phyloP scores from a whole-genome alignment of 2,329 filamentous ascomycete species.

The Beauveria pseudobassiana region DNA sequence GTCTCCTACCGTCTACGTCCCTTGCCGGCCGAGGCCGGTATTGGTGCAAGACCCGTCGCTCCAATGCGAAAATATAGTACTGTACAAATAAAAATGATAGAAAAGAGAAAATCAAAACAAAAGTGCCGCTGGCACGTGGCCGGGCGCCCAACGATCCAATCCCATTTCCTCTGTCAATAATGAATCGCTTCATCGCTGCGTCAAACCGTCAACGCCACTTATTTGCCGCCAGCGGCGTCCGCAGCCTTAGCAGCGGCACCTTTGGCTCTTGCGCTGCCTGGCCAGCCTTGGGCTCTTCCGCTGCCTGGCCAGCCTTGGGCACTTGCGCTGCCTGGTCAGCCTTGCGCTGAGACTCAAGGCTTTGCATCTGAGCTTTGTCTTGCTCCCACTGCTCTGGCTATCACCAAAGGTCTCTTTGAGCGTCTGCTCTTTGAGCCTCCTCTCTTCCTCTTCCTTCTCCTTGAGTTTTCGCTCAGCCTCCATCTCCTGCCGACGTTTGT shows the following conservation, averaged over 20 bases:
- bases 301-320: not conserved
- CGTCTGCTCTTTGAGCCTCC: slow-evolving; percentile 65
- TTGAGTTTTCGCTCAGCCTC: slow-evolving; percentile 68
- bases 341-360: slow-evolving; percentile 37
- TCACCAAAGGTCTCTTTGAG: slow-evolving; percentile 76
- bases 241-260: slow-evolving; percentile 8
- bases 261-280: not conserved
- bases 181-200: not conserved
- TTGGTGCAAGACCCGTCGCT: not conserved
- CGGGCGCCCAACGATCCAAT: not conserved
- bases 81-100: slow-evolving; percentile 6
- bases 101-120: not conserved
- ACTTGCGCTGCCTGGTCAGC: not conserved
- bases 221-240: slow-evolving; percentile 9
- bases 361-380: slow-evolving; percentile 73
- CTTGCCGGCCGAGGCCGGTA: slow-evolving; percentile 11
- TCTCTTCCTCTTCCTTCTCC: slow-evolving; percentile 68
- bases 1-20: not conserved
- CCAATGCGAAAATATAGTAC: slow-evolving; percentile 9
- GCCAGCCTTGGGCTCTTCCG: too few relatives aligned
- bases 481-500: slow-evolving; percentile 61
- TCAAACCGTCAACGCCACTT: not conserved
- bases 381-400: slow-evolving; percentile 74
- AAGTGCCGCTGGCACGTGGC: slow-evolving; percentile 14
- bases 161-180: not conserved